These are phyloP conservation scores for Penicillium dipodomyicola DNA, from an alignment of 495 filamentous ascomycete genomes.

Conservation along the genomic window DNA sequence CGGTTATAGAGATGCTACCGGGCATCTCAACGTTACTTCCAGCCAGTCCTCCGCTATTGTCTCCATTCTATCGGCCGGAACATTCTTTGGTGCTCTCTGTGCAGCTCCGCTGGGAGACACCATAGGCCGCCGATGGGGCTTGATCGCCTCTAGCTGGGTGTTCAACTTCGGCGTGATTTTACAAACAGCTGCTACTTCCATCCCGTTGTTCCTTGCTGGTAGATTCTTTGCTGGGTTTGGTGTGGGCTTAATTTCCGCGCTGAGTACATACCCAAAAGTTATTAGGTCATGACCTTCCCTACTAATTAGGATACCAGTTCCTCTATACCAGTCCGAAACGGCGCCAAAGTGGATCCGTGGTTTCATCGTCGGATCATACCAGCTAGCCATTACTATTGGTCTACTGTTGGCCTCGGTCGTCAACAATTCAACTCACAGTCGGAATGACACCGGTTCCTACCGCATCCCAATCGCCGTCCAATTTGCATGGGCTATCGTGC, in stretches of 20 bases:
- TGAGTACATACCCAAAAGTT: constrained; percentile 62
- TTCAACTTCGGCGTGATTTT: too few relatives aligned
- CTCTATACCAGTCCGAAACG: constrained; percentile 27
- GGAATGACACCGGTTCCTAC: constrained; percentile 46
- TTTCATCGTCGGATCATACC: constrained; percentile 63
- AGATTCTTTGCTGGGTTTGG: constrained; percentile 67
- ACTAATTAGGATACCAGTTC: constrained; percentile 50
- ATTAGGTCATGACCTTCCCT: constrained; percentile 58
- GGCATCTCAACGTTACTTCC: not conserved
- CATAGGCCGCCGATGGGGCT: constrained; percentile 61
- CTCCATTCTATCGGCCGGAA: constrained; percentile 69
- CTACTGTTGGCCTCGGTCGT: constrained; percentile 69
- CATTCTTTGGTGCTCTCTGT: constrained; percentile 68
- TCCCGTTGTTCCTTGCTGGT: constrained; percentile 63
- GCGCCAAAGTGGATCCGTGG: constrained; percentile 55
- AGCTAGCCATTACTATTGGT: constrained; percentile 69
- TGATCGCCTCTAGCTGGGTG: constrained; percentile 24
- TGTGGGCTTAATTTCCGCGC: constrained; percentile 67
- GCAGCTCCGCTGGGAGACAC: constrained; percentile 63
- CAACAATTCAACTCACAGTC: constrained; percentile 61
- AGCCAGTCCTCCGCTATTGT: constrained; percentile 51
- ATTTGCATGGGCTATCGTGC: constrained; percentile 64
- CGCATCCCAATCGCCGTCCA: constrained; percentile 67
- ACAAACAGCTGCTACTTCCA: constrained; percentile 6
- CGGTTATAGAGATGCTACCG: too few relatives aligned